A percentile compares a stretch with the other conserved stretches of the same genome.
Conservation (phyloP, 2,329 filamentous ascomycete species). For the Berkeleyomyces rouxiae region DNA sequence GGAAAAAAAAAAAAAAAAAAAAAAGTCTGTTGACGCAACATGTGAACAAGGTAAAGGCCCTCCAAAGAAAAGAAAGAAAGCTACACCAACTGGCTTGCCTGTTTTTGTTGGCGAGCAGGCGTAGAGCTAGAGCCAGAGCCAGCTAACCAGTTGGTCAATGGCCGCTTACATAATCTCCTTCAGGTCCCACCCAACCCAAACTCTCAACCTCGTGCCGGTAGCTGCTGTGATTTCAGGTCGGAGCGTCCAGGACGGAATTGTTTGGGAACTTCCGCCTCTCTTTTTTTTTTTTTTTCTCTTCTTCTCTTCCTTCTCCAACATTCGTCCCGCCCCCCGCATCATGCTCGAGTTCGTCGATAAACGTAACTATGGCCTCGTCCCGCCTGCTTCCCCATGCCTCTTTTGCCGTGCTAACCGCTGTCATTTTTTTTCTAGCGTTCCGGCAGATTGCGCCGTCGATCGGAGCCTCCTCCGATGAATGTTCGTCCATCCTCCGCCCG, state of each 20-base stretch:
- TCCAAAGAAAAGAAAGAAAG: neutral
- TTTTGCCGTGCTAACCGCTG: neutral
- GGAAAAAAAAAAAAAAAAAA: neutral
- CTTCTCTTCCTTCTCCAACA: neutral
- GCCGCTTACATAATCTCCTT: neutral
- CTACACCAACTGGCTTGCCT: neutral
- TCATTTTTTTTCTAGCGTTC: constrained; percentile 24
- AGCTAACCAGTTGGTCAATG: neutral
- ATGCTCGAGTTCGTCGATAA: constrained; percentile 13
- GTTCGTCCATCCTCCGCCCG: constrained; percentile 20
- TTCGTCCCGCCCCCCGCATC: neutral
- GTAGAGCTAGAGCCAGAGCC: too few relatives aligned
- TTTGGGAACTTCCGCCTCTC: neutral
- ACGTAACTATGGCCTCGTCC: constrained; percentile 1
- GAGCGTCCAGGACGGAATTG: neutral
- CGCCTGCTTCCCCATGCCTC: neutral
- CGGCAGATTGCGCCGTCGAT: constrained; percentile 25
- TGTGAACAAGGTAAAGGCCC: too few relatives aligned
- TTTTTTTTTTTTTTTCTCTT: neutral
- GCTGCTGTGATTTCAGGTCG: neutral
- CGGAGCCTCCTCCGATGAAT: constrained; percentile 30
- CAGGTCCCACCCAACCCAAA: neutral
- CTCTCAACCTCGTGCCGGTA: neutral
- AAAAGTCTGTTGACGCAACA: neutral
- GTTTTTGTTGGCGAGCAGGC: neutral